Evolutionary conservation across 23 red algal genomes (phyloP), one percentile per base, ranked within the genome.

Genomic region (Rhodosorus marinus): DNA sequence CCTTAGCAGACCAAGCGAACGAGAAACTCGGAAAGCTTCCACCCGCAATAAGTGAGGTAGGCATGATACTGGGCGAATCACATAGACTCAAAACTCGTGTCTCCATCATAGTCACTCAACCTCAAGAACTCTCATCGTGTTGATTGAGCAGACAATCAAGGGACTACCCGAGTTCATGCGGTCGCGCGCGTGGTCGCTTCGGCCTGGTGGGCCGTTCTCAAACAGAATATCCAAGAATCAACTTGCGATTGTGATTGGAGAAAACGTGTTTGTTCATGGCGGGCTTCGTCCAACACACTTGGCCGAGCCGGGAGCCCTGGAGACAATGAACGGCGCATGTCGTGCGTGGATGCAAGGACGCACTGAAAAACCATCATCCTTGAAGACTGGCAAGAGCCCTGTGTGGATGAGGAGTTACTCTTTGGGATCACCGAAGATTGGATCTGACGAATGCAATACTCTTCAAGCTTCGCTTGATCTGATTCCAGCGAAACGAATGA

Each of bases 221-320:
- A 47, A 74, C 22, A 74, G 83, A 47, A 43, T 43, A 17, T n/a
- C n/a, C n/a, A n/a, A n/a, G n/a, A 59, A 61, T 15, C 69, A 60
- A 26, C 27, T 98, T 5, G 65, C 72, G 3, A 51, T 85, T 2
- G 67, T 85, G 26, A 63, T 85, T 5, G 90, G 82, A 24, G 90
- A 98, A 58, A 83, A 57, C 26, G 33, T 98, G 15, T 98, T 98
- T 66, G 90, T 98, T 25, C 90, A 98, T 59, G 90, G 72, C 5
- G 90, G 90, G 17, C 73, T 98, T 19, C 66, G 59, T 9, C 72
- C 60, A 27, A 31, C 55, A 5, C 90, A 98, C 64, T 40, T 98
- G 45, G 43, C 55, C 47, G 57, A 41, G 52, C 26, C 55, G 22
- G 52, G 24, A 28, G 49, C 52, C 3, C 47, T 84, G 28, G 47